Evolutionary conservation across 2,329 filamentous ascomycete genomes (phyloP).

Genomic region (Nemania sp.): DNA sequence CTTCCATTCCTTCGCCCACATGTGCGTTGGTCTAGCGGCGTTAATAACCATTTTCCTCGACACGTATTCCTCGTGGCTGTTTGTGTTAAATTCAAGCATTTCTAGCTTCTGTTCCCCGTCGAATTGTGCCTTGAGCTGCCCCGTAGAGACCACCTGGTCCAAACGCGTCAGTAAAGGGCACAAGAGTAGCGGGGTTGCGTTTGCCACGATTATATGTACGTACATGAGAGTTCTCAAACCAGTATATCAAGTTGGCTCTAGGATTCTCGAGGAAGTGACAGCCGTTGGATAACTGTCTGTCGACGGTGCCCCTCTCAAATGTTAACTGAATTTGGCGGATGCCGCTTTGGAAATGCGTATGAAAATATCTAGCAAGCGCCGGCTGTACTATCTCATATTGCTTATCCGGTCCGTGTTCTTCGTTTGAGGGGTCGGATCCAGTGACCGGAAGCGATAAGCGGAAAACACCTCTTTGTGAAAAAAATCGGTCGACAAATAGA

Average conservation of each 20-base stretch:
- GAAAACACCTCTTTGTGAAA: conserved; percentile 80
- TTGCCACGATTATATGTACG: conserved; percentile 49
- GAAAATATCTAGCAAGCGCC: conserved; percentile 88
- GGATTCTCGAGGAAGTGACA: conserved; percentile 80
- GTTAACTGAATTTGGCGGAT: conserved; percentile 88
- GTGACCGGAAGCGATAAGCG: conserved; percentile 74
- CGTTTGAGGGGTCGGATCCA: conserved; percentile 55
- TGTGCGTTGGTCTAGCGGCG: conserved; percentile 70
- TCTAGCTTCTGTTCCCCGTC: conserved; percentile 84
- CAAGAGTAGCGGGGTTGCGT: not conserved
- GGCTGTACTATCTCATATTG: conserved; percentile 87
- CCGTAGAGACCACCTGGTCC: conserved; percentile 77
- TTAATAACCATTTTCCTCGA: conserved; percentile 74
- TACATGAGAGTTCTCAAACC: conserved; percentile 87
- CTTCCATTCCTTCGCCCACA: conserved; percentile 75
- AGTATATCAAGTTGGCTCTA: conserved; percentile 86
- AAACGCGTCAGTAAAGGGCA: conserved; percentile 16
- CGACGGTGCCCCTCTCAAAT: conserved; percentile 73
- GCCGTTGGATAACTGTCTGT: conserved; percentile 69
- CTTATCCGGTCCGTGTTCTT: conserved; percentile 72
- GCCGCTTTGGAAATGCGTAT: conserved; percentile 88
- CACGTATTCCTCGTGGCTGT: conserved; percentile 84
- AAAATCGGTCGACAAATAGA: conserved; percentile 82
- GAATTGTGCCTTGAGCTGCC: conserved; percentile 82
- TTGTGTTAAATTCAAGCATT: conserved; percentile 83